Base-by-base conservation (phyloP, 1,284 basidiomycete species). In the Singerocomus rubriflavus region DNA sequence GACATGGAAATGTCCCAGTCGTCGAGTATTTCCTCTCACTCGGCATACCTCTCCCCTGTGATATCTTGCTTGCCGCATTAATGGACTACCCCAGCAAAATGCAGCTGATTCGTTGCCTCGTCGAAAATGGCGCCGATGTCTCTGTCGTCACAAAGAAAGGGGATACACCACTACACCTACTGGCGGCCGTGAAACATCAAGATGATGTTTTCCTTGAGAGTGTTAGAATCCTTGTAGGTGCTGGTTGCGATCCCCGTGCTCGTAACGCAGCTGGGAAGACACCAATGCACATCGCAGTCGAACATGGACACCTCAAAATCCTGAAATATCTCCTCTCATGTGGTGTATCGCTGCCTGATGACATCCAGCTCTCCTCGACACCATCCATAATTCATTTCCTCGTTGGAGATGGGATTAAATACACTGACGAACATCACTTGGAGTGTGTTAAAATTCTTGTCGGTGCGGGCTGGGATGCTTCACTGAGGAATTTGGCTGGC, bases 181-280 rank as follows among this genome's bases (percentile, higher is more conserved):
- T 42, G 2, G 7, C 42, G 2, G 7, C 42, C 21, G 21, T 2
- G 21, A 3, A 6, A 2, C 2, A 0, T 1, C 13, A 4, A 0
- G 21, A 38, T 25, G 1, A 33, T 5, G n/a, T 35, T 9, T 0
- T 7, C 17, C 16, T 43, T 10, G 52, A 43, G 9, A 8, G 27
- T 26, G 7, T 40, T 6, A 7, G 16, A 36, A 21, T 21, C 21
- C 21, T 21, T 21, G 21, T 21, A 2, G 21, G 21, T 21, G 21
- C 21, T 21, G 21, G 51, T 8, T 53, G 32, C n/a, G 6, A 48
- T 16, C 34, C 21, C 14, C 8, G 5, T 6, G 21, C 17, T 11
- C n/a, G 10, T 3, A 54, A 54, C 27, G 2, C 10, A 2, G 26
- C 29, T 3, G 44, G 44, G 7, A n/a, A 52, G 21, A 53, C 30